Conservation (phyloP, 495 filamentous ascomycete species). For the Hypoxylon subgilvum region DNA sequence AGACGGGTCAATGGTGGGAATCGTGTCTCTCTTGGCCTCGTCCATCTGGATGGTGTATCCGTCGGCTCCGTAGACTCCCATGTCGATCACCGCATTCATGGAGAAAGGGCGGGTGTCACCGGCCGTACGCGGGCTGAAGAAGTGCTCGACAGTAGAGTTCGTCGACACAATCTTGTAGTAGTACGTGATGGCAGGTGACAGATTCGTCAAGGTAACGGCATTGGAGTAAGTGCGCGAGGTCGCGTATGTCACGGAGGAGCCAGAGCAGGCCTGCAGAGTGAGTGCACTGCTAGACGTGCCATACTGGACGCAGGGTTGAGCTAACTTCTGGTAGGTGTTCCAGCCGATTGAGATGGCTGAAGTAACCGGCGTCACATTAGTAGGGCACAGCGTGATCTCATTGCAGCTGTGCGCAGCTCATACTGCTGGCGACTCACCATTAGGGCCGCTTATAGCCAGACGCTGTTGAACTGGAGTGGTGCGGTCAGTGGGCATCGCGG, state of each 20-base stretch:
- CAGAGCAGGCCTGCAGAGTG: slow-evolving; percentile 43
- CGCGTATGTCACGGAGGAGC: slow-evolving; percentile 46
- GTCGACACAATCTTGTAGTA: slow-evolving; percentile 61
- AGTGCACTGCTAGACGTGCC: slow-evolving; percentile 45
- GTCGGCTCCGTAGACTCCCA: slow-evolving; percentile 60
- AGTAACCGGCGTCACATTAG: slow-evolving; percentile 6
- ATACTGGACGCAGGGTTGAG: slow-evolving; percentile 52
- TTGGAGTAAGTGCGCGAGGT: slow-evolving; percentile 51
- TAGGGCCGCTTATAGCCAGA: slow-evolving; percentile 61
- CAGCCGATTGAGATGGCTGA: slow-evolving; percentile 62
- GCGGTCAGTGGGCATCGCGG: slow-evolving; percentile 58
- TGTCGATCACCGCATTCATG: slow-evolving; percentile 52
- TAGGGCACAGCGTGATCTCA: background rate
- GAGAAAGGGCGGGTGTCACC: slow-evolving; percentile 52
- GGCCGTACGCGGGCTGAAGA: slow-evolving; percentile 59
- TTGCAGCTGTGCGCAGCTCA: background rate
- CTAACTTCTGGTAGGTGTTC: slow-evolving; percentile 53
- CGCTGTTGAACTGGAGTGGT: slow-evolving; percentile 65
- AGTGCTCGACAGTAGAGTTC: slow-evolving; percentile 62
- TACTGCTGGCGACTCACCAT: slow-evolving; percentile 47
- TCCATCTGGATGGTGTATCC: slow-evolving; percentile 60
- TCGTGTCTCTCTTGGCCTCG: slow-evolving; percentile 58
- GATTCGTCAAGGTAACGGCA: slow-evolving; percentile 43
- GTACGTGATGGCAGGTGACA: slow-evolving; percentile 50
- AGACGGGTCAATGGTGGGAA: slow-evolving; percentile 59